phyloP scores from a whole-genome alignment of 2,329 filamentous ascomycete species.

The Aspergillus eucalypticola region DNA sequence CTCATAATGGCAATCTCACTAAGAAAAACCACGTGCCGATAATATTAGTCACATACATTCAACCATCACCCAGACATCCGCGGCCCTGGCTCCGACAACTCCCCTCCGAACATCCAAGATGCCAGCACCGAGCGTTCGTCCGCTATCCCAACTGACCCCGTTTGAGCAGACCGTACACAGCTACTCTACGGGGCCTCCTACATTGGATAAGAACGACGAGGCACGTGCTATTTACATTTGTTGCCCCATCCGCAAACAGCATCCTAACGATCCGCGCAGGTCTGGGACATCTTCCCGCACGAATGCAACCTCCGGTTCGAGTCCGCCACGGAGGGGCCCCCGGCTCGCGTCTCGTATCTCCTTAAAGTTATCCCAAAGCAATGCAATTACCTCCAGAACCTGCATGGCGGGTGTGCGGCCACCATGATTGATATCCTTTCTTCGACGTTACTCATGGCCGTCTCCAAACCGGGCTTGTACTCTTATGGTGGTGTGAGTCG shows the following conservation, averaged over 20 bases:
- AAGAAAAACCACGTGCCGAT: too few species aligned
- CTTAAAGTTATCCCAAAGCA: constrained; percentile 76
- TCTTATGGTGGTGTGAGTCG: constrained; percentile 63
- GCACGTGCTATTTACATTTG: not conserved
- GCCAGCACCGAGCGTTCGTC: not conserved
- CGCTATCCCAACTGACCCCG: not conserved
- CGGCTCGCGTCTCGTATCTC: constrained; percentile 36
- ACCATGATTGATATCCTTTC: constrained; percentile 70
- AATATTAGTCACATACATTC: not conserved
- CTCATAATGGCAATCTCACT: too few species aligned
- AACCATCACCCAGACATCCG: not conserved
- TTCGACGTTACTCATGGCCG: constrained; percentile 57
- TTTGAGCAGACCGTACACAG: not conserved
- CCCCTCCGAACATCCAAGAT: not conserved
- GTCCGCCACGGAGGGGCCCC: constrained; percentile 37
- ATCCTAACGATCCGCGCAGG: constrained; percentile 19
- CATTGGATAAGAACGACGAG: not conserved
- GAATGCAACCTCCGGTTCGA: constrained; percentile 39
- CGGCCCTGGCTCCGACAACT: too few species aligned
- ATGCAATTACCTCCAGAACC: constrained; percentile 86
- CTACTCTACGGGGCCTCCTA: not conserved
- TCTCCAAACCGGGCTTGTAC: constrained; percentile 63
- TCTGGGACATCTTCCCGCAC: constrained; percentile 32
- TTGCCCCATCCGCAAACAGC: not conserved
- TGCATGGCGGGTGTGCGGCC: constrained; percentile 78